Conservation (phyloP, 176 grass and related monocot genomes). For the bread wheat (Triticum aestivum) region IWGSC_CS_RefSeq_v2.1 NC_057810.1:344765811-344766310, state of each 20-base stretch:
- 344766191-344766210: background rate
- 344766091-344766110: background rate
- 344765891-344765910: constrained; percentile 84
- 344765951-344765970: constrained; percentile 65
- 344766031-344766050: constrained; percentile 55
- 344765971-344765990: constrained; percentile 78
- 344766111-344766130: background rate
- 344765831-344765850: too few relatives aligned
- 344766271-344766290: too few relatives aligned
- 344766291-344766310: too few relatives aligned
- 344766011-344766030: constrained; percentile 93
- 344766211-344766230: background rate
- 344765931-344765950: constrained; percentile 87
- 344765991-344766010: constrained; percentile 77
- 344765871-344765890: constrained; percentile 21
- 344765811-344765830: too few relatives aligned
- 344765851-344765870: too few relatives aligned
- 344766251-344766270: too few relatives aligned
- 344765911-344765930: constrained; percentile 85
- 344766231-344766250: too few relatives aligned
- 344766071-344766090: constrained; percentile 7
- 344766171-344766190: background rate
- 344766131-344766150: background rate
- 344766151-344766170: background rate
- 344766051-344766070: constrained; percentile 1